Evolutionary conservation across 257 asterid genomes (phyloP).

Genomic region (Ilex aquifolium): DNA sequence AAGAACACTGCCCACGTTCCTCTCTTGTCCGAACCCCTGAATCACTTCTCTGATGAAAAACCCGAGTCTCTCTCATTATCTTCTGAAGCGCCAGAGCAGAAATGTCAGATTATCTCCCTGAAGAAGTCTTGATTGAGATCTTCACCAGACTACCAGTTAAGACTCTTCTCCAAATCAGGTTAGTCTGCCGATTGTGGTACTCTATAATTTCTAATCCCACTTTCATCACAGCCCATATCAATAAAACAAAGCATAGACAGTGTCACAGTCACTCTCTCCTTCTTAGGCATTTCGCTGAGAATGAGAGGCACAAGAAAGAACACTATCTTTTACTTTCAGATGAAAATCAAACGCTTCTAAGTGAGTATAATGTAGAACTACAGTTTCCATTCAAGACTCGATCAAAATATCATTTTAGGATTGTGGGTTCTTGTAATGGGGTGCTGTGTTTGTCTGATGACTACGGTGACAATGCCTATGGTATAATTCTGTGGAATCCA

Average conservation of each 20-base stretch:
- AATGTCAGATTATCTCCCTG: constrained; percentile 14
- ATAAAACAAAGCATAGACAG: neutral
- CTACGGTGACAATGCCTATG: constrained; percentile 15
- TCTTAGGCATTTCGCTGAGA: neutral
- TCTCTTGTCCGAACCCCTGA: too few relatives aligned
- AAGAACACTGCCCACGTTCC: too few relatives aligned
- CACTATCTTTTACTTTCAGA: constrained; percentile 6
- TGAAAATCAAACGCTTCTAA: neutral
- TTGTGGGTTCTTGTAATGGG: constrained; percentile 57
- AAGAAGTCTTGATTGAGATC: constrained; percentile 6
- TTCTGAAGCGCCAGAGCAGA: too few relatives aligned
- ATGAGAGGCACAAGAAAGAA: neutral
- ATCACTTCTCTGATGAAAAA: too few relatives aligned
- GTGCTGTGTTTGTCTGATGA: constrained; percentile 48
- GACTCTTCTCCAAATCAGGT: constrained; percentile 17
- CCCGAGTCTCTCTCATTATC: too few relatives aligned
- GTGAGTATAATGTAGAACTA: neutral
- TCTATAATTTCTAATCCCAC: constrained; percentile 6
- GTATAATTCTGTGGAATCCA: constrained; percentile 49
- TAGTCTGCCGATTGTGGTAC: constrained; percentile 11
- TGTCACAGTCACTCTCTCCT: neutral
- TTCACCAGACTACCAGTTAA: constrained; percentile 7
- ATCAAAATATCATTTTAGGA: constrained; percentile 19
- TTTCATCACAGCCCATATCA: constrained; percentile 14
- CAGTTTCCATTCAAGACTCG: constrained; percentile 12